Conservation (phyloP, 1,284 basidiomycete genomes). For the Fomitopsis betulina region DNA sequence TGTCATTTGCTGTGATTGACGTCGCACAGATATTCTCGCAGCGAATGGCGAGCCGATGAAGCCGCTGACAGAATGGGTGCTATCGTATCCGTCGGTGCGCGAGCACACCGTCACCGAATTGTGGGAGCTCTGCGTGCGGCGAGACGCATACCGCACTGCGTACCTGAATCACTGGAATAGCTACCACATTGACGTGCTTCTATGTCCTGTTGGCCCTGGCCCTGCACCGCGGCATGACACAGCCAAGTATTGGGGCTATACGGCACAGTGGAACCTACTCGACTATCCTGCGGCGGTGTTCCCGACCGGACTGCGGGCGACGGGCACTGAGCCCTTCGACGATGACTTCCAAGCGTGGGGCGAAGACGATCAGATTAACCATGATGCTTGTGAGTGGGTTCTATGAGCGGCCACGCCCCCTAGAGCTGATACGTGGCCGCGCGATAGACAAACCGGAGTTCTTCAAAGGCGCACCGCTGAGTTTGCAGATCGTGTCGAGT, state of each 20-base stretch:
- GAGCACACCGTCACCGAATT: background rate
- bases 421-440: background rate
- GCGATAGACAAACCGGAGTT: background rate
- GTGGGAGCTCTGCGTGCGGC: constrained; percentile 1
- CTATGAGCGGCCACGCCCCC: background rate
- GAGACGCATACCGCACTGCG: background rate
- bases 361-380: constrained; percentile 2
- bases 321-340: background rate
- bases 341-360: background rate
- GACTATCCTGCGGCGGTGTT: constrained; percentile 4
- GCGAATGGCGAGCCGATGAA: background rate
- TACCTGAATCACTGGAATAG: constrained; percentile 3
- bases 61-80: constrained; percentile 3
- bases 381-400: background rate
- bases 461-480: background rate
- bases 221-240: constrained; percentile 2
- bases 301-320: background rate
- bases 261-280: constrained; percentile 2
- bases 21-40: background rate
- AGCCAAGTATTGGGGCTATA: constrained; percentile 6
- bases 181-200: constrained; percentile 1
- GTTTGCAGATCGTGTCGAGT: background rate
- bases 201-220: constrained; percentile 1
- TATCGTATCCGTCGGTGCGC: background rate
- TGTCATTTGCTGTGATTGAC: background rate